phyloP scores from a whole-genome alignment of 2,329 filamentous ascomycete species.

The Esteya vermicola region DNA sequence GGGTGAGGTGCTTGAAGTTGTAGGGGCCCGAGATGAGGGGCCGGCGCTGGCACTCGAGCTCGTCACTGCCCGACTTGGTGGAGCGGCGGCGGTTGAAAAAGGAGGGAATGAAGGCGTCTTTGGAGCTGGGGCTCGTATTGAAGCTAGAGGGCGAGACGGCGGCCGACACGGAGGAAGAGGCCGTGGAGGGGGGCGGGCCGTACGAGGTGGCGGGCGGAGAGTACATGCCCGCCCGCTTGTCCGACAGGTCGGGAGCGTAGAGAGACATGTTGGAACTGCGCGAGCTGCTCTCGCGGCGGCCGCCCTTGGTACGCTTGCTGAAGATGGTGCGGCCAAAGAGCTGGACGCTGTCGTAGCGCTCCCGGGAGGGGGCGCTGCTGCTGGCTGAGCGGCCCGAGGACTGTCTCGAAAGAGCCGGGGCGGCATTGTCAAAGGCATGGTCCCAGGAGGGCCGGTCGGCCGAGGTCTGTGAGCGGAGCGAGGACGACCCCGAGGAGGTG shows the following conservation, averaged over 20 bases:
- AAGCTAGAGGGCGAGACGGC: too few species aligned
- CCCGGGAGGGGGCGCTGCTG: conserved; percentile 35
- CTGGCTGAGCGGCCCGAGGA: conserved; percentile 41
- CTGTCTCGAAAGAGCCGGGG: conserved; percentile 30
- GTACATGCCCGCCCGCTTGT: conserved; percentile 3
- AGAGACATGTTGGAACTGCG: conserved; percentile 33
- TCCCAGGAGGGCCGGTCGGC: conserved; percentile 35
- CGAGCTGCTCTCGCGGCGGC: conserved; percentile 37
- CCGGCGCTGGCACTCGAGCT: conserved; percentile 20
- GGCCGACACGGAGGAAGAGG: too few species aligned
- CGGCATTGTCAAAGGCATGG: conserved; percentile 23
- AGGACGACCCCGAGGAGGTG: conserved; percentile 42
- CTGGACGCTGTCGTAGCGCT: conserved; percentile 44
- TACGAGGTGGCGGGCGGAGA: conserved; percentile 14
- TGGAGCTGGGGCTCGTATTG: not conserved
- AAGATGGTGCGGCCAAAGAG: conserved; percentile 47
- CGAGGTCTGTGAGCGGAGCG: conserved; percentile 30
- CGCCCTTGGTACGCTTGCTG: conserved; percentile 33
- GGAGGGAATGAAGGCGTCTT: conserved; percentile 31
- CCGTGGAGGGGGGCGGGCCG: conserved; percentile 17
- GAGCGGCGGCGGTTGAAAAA: conserved; percentile 36
- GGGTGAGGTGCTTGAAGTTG: conserved; percentile 52
- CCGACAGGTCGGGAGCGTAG: conserved; percentile 26
- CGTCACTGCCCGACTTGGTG: conserved; percentile 18
- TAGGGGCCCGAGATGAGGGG: conserved; percentile 48